Evolutionary conservation across 768 basidiomycete genomes (phyloP).

Genomic region (Floccularia luteovirens): DNA sequence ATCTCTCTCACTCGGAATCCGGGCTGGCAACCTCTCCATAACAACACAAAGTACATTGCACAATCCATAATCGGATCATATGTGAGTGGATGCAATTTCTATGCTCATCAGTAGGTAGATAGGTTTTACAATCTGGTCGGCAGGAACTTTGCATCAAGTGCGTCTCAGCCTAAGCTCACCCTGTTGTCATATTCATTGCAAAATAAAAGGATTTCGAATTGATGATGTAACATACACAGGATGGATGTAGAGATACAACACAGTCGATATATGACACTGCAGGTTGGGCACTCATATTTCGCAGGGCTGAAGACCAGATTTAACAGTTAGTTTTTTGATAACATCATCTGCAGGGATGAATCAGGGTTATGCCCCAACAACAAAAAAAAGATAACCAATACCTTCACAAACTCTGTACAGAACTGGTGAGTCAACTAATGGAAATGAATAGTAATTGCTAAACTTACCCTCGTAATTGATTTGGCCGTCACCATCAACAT

Average conservation of each 20-base stretch:
- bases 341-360: slow-evolving; percentile 67
- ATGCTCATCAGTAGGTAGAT: too few relatives aligned
- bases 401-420: slow-evolving; percentile 68
- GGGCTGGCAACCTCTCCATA: too few relatives aligned
- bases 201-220: not conserved
- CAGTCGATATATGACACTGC: not conserved
- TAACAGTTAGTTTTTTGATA: too few relatives aligned
- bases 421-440: slow-evolving; percentile 4
- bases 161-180: too few relatives aligned
- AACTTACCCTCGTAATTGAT: slow-evolving; percentile 75
- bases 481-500: slow-evolving; percentile 91
- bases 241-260: slow-evolving; percentile 11
- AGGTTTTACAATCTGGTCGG: too few relatives aligned
- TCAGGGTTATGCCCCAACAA: slow-evolving; percentile 6
- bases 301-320: too few relatives aligned
- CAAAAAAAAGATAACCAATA: slow-evolving; percentile 13
- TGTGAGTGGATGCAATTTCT: too few relatives aligned
- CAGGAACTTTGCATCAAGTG: too few relatives aligned
- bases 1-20: too few relatives aligned
- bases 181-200: not conserved
- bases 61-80: too few relatives aligned
- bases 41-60: too few relatives aligned
- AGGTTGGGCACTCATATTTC: too few relatives aligned
- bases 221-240: slow-evolving; percentile 10
- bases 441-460: slow-evolving; percentile 2